These are phyloP conservation scores for Vinca minor DNA, from an alignment of 257 asterid species.

Conservation along the genomic window DNA sequence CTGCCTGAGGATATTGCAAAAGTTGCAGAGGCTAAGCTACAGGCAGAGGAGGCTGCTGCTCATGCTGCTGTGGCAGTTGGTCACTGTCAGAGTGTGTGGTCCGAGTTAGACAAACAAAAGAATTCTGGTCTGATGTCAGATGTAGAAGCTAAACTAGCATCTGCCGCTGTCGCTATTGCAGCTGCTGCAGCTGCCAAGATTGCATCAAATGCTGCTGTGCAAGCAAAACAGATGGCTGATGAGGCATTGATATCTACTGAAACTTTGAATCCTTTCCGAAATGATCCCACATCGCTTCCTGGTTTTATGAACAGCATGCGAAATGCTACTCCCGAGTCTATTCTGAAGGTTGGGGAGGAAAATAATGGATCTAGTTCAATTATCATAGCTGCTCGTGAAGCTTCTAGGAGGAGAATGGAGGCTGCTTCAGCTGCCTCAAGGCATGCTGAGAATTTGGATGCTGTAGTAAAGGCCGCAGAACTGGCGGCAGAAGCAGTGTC, in stretches of 20 bases:
- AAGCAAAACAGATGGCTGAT: constrained; percentile 83
- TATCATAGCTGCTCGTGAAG: constrained; percentile 83
- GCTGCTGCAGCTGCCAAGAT: constrained; percentile 97
- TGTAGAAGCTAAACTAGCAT: constrained; percentile 63
- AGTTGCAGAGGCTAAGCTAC: constrained; percentile 75
- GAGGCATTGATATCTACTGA: constrained; percentile 46
- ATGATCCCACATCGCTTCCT: constrained; percentile 20
- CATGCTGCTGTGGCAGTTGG: constrained; percentile 68
- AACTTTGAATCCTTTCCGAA: constrained; percentile 20
- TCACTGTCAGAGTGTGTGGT: constrained; percentile 82
- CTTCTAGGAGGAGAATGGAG: constrained; percentile 80
- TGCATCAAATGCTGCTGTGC: constrained; percentile 76
- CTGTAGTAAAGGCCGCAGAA: constrained; percentile 90
- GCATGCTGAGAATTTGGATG: constrained; percentile 87
- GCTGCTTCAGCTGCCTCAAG: constrained; percentile 95
- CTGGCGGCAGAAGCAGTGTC: constrained; percentile 94
- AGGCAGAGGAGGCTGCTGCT: constrained; percentile 75
- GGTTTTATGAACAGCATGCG: constrained; percentile 29
- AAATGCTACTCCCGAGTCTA: constrained; percentile 54
- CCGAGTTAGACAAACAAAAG: constrained; percentile 53
- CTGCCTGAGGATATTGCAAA: constrained; percentile 39
- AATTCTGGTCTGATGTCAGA: constrained; percentile 50
- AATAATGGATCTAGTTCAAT: constrained; percentile 44
- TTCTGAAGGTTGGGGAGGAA: constrained; percentile 42
- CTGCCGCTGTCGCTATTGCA: constrained; percentile 83